Conservation (phyloP, 257 asterid genomes). For the Eucommia ulmoides region DNA sequence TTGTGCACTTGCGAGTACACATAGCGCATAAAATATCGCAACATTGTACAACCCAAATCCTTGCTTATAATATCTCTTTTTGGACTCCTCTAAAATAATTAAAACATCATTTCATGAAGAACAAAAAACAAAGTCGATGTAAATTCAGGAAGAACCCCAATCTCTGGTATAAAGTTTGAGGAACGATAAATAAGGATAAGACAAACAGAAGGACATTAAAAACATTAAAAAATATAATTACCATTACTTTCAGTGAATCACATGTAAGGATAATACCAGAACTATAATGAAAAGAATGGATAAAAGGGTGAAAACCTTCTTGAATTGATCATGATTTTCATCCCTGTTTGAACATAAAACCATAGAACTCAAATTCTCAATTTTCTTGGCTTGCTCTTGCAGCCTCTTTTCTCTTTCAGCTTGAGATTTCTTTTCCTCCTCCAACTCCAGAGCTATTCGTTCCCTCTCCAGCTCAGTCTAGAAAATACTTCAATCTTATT, state of each 20-base stretch:
- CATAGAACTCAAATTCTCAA: conserved; percentile 86
- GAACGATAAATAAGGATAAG: background rate
- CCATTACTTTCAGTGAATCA: conserved; percentile 4
- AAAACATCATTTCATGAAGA: too few species aligned
- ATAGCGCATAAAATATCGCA: too few species aligned
- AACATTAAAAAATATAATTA: background rate
- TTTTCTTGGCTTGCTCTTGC: conserved; percentile 87
- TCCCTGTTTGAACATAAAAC: conserved; percentile 65
- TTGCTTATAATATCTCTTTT: too few species aligned
- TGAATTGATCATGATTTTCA: conserved; percentile 41
- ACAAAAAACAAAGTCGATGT: too few species aligned
- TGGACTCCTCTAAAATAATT: too few species aligned
- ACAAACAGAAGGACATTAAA: conserved; percentile 2
- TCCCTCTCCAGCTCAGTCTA: conserved; percentile 96
- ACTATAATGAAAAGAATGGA: conserved; percentile 12
- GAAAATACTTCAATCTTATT: conserved; percentile 3
- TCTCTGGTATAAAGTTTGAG: too few species aligned
- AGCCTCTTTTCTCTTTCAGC: conserved; percentile 81
- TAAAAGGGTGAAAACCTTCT: conserved; percentile 31
- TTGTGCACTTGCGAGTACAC: too few species aligned
- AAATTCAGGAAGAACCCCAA: too few species aligned
- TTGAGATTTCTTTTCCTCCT: conserved; percentile 94
- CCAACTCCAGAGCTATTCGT: conserved; percentile 86
- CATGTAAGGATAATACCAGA: too few species aligned
- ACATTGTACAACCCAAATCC: too few species aligned